A percentile compares a stretch with the other conserved stretches of the same genome.
These are phyloP conservation scores for Ricinus communis DNA, from an alignment of 345 rosid genomes.

Conservation along the genomic window DNA sequence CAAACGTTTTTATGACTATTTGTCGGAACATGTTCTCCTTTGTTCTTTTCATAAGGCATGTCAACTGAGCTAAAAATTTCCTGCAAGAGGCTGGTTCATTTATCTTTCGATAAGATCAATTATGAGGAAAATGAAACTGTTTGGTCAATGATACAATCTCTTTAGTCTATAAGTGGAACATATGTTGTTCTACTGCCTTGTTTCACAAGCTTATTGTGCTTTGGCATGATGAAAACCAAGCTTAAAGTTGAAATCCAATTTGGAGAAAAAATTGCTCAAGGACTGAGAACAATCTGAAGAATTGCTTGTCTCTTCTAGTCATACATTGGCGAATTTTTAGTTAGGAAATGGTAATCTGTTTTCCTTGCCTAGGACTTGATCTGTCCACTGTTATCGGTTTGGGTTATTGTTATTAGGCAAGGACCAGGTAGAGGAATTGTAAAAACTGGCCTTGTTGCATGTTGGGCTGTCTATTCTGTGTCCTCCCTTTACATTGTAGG, in stretches of 20 bases:
- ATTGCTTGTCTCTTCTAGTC: not conserved
- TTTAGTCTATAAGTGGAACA: not conserved
- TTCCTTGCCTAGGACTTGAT: not conserved
- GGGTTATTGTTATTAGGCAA: too few relatives aligned
- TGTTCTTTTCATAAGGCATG: not conserved
- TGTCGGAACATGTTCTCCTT: not conserved
- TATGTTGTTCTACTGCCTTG: too few relatives aligned
- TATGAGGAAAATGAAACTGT: not conserved
- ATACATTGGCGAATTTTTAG: not conserved
- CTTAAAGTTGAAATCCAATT: slow-evolving; percentile 2
- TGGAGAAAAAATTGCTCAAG: not conserved
- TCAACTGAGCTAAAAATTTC: not conserved
- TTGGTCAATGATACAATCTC: not conserved
- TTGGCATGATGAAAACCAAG: not conserved
- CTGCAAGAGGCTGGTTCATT: not conserved
- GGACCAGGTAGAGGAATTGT: too few relatives aligned
- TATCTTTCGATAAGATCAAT: not conserved
- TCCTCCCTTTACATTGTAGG: not conserved
- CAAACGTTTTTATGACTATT: not conserved
- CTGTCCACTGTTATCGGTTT: not conserved
- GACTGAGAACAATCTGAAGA: not conserved
- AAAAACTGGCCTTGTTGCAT: not conserved
- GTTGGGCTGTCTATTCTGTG: not conserved
- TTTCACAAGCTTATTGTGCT: not conserved
- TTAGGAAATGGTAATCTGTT: not conserved